phyloP scores from a whole-genome alignment of 768 basidiomycete species.

The Calocybe indica region DNA sequence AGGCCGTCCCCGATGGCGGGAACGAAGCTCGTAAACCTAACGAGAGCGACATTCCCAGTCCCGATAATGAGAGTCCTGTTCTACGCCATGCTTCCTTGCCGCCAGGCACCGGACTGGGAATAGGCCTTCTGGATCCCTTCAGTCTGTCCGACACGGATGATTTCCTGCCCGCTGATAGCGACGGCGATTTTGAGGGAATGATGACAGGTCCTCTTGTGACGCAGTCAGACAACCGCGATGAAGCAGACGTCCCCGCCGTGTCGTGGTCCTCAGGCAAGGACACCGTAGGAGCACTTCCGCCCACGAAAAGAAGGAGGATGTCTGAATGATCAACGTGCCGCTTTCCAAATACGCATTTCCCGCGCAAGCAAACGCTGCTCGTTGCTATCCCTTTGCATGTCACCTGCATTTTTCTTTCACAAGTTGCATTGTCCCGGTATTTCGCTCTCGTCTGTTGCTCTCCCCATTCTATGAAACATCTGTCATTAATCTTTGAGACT shows the following conservation, averaged over 20 bases:
- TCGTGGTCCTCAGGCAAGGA: conserved; percentile 3
- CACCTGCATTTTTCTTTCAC: too few relatives aligned
- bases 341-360: too few relatives aligned
- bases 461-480: too few relatives aligned
- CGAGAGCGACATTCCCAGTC: conserved; percentile 14
- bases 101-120: conserved; percentile 36
- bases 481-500: too few relatives aligned
- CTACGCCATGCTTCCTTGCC: conserved; percentile 32
- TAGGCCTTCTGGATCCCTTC: conserved; percentile 55
- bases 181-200: conserved; percentile 26
- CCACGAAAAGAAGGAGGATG: conserved; percentile 46
- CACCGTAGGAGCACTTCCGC: conserved; percentile 19
- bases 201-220: conserved; percentile 20
- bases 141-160: conserved; percentile 32
- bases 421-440: too few relatives aligned
- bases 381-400: neutral
- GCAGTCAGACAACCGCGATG: conserved; percentile 9
- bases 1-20: conserved; percentile 7
- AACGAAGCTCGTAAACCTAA: too few relatives aligned
- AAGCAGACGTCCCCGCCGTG: conserved; percentile 12
- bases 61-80: conserved; percentile 51
- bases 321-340: conserved; percentile 13
- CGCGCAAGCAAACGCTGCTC: too few relatives aligned
- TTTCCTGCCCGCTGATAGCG: conserved; percentile 12
- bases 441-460: too few relatives aligned